phyloP scores from a whole-genome alignment of 805 yeast species.

The Kluyveromyces dobzhanskii region DNA sequence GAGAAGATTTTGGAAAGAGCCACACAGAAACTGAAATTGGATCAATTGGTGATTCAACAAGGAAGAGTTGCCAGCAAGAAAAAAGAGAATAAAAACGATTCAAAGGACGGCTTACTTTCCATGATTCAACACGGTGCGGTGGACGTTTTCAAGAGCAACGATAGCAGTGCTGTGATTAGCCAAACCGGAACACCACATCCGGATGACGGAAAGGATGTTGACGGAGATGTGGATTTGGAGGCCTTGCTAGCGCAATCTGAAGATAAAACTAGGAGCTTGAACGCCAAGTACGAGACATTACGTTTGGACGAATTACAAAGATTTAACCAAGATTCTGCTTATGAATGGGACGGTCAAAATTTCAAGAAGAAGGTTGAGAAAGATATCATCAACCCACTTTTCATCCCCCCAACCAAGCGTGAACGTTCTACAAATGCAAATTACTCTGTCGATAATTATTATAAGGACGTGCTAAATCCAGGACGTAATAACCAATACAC shows the following conservation, averaged over 20 bases:
- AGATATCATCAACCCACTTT: constrained; percentile 45
- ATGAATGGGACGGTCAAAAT: constrained; percentile 84
- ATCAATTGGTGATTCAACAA: constrained; percentile 77
- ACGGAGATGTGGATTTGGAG: constrained; percentile 48
- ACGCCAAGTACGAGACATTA: constrained; percentile 53
- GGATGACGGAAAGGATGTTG: constrained; percentile 25
- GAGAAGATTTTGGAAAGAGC: constrained; percentile 78
- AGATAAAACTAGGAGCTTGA: constrained; percentile 51
- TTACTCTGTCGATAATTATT: constrained; percentile 81
- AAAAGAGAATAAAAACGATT: constrained; percentile 28
- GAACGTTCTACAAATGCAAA: constrained; percentile 61
- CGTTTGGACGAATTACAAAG: constrained; percentile 74
- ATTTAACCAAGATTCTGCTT: constrained; percentile 64
- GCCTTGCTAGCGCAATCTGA: constrained; percentile 52
- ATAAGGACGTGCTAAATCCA: constrained; percentile 71
- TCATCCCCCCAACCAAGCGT: constrained; percentile 83
- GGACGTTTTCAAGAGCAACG: constrained; percentile 37
- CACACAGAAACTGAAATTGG: constrained; percentile 67
- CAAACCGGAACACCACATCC: constrained; percentile 21
- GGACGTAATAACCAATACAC: constrained; percentile 39
- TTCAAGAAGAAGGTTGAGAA: constrained; percentile 52
- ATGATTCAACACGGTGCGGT: constrained; percentile 84
- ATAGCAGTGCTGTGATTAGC: constrained; percentile 16
- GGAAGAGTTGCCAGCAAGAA: constrained; percentile 36
- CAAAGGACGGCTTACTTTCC: constrained; percentile 64